Percentiles rank a stretch among this genome's conserved stretches.
These are phyloP conservation scores for Cryptosporidium canis DNA, from an alignment of 169 alveolate species.

Conservation along the genomic window DNA sequence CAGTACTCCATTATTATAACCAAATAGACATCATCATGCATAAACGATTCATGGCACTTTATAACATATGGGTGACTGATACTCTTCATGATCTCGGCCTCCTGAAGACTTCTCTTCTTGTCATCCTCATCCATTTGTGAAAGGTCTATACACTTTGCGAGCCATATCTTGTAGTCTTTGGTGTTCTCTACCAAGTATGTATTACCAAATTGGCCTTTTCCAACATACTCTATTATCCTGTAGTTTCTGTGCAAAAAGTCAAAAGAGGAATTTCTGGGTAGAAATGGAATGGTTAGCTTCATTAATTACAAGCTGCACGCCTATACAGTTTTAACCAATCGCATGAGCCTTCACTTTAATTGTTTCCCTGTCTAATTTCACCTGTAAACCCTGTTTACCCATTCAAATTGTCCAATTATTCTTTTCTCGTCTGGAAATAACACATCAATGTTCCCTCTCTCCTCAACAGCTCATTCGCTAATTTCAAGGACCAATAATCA, in stretches of 20 bases:
- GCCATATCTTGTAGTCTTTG: constrained; percentile 61
- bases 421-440: not conserved
- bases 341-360: not conserved
- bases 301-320: not conserved
- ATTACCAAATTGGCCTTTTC: constrained; percentile 68
- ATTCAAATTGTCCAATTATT: not conserved
- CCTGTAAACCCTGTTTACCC: not conserved
- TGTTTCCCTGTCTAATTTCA: not conserved
- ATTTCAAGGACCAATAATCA: not conserved
- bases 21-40: constrained; percentile 78
- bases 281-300: constrained; percentile 62
- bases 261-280: constrained; percentile 64
- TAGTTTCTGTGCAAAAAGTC: constrained; percentile 57
- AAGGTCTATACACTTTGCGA: constrained; percentile 69
- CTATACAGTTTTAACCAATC: not conserved
- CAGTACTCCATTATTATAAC: constrained; percentile 86
- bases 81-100: constrained; percentile 81
- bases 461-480: not conserved
- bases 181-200: constrained; percentile 51
- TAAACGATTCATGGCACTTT: constrained; percentile 83
- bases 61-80: constrained; percentile 88
- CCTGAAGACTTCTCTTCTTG: constrained; percentile 74
- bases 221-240: constrained; percentile 62
- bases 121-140: constrained; percentile 74
- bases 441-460: not conserved